These are phyloP conservation scores for Botrytis byssoidea DNA, from an alignment of 2,329 filamentous ascomycete species.

Conservation along the genomic window DNA sequence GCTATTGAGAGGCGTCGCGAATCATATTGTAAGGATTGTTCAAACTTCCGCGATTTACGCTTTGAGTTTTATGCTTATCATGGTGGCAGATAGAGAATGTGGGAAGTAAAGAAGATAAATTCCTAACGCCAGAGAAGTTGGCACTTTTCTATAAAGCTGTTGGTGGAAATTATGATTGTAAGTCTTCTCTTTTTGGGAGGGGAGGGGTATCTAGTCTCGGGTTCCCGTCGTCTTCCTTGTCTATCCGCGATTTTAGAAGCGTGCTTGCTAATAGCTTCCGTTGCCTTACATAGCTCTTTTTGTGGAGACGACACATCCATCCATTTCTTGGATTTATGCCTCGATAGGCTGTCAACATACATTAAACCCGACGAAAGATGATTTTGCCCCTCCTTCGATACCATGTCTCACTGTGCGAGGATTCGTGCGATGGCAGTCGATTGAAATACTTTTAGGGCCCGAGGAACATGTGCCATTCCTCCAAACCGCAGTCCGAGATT, in stretches of 20 bases:
- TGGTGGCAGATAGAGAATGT: slow-evolving; percentile 53
- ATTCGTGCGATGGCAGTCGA: slow-evolving; percentile 90
- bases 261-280: slow-evolving; percentile 24
- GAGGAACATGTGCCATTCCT: slow-evolving; percentile 84
- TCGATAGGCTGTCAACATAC: slow-evolving; percentile 87
- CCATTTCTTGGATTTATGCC: slow-evolving; percentile 89
- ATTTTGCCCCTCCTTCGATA: slow-evolving; percentile 73
- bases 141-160: slow-evolving; percentile 75
- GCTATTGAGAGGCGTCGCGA: slow-evolving; percentile 65
- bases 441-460: slow-evolving; percentile 83
- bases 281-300: slow-evolving; percentile 60
- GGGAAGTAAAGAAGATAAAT: slow-evolving; percentile 53
- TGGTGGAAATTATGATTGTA: slow-evolving; percentile 72
- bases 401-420: slow-evolving; percentile 81
- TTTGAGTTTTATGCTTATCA: slow-evolving; percentile 1
- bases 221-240: slow-evolving; percentile 4
- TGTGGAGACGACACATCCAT: slow-evolving; percentile 66
- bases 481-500: slow-evolving; percentile 75
- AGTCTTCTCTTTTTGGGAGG: slow-evolving; percentile 20
- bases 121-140: slow-evolving; percentile 65
- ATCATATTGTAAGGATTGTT: slow-evolving; percentile 62
- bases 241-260: slow-evolving; percentile 6
- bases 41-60: background rate
- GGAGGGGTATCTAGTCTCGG: background rate
- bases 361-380: slow-evolving; percentile 68